A percentile compares a stretch with the other conserved stretches of the same genome.
Evolutionary conservation across 2,329 filamentous ascomycete genomes (phyloP).

Genomic region (Nigrospora oryzae): DNA sequence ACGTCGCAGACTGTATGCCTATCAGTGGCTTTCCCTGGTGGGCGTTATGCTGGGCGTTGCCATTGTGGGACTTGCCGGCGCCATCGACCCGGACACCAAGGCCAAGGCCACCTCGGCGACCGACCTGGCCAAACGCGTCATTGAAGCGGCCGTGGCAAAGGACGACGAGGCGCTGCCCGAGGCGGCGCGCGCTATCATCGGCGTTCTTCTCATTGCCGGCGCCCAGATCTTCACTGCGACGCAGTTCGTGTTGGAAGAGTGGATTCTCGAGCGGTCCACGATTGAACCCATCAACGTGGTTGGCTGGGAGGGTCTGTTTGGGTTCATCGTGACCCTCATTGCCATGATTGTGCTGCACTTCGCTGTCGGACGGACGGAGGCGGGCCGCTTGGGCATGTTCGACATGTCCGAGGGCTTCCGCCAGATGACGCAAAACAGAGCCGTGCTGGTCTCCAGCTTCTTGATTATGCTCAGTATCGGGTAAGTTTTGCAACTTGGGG

Average conservation of each 20-base stretch:
- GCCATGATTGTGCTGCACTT: constrained; percentile 77
- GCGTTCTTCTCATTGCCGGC: constrained; percentile 82
- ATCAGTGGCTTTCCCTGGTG: constrained; percentile 85
- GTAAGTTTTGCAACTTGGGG: constrained; percentile 38
- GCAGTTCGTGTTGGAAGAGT: constrained; percentile 94
- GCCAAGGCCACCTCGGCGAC: constrained; percentile 19
- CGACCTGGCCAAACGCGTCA: constrained; percentile 14
- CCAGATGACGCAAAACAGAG: constrained; percentile 64
- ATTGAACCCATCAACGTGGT: constrained; percentile 83
- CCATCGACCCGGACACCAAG: constrained; percentile 61
- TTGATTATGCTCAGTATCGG: constrained; percentile 97
- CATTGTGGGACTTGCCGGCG: constrained; percentile 81
- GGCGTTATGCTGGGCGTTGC: constrained; percentile 85
- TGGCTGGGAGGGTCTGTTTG: constrained; percentile 93
- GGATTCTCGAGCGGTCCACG: constrained; percentile 60
- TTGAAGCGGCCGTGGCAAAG: constrained; percentile 12
- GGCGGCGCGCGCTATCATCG: constrained; percentile 64
- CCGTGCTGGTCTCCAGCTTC: constrained; percentile 69
- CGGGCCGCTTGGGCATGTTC: constrained; percentile 75
- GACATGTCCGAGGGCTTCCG: constrained; percentile 80
- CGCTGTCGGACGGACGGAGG: constrained; percentile 63
- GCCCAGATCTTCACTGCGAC: constrained; percentile 96
- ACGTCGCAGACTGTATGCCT: constrained; percentile 67
- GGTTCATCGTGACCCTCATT: constrained; percentile 69
- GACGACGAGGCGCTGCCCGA: constrained; percentile 30